phyloP scores from a whole-genome alignment of 352 stramenopile genomes.

The Pythium grandisporangium region DNA sequence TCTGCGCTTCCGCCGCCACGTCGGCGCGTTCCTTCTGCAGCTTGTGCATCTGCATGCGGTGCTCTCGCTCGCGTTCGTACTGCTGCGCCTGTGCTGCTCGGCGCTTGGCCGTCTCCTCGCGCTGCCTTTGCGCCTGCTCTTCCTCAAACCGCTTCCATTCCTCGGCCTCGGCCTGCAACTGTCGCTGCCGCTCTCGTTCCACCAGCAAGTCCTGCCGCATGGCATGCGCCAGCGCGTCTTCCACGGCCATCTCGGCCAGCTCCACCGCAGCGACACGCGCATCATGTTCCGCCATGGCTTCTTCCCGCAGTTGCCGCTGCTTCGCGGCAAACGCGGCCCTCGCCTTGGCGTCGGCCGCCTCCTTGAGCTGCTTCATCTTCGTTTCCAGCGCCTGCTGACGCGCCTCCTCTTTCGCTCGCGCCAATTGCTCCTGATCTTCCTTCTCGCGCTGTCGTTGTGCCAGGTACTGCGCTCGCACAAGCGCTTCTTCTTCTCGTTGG shows the following conservation, averaged over 20 bases:
- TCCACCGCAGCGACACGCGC: conserved; percentile 22
- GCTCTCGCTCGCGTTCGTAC: conserved; percentile 55
- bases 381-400: conserved; percentile 29
- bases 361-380: conserved; percentile 57
- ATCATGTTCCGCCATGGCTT: conserved; percentile 26
- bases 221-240: conserved; percentile 25
- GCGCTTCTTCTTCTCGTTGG: conserved; percentile 38
- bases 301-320: conserved; percentile 25
- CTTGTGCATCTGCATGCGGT: conserved; percentile 54
- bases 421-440: conserved; percentile 28
- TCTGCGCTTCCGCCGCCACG: conserved; percentile 3
- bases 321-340: conserved; percentile 32
- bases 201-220: conserved; percentile 28
- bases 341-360: conserved; percentile 44
- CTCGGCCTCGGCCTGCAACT: conserved; percentile 48
- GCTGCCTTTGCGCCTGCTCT: conserved; percentile 34
- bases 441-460: conserved; percentile 28
- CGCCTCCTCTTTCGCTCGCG: conserved; percentile 30
- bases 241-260: conserved; percentile 29
- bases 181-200: conserved; percentile 24
- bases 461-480: conserved; percentile 40
- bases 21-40: conserved; percentile 42
- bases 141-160: conserved; percentile 55
- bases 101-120: conserved; percentile 27
- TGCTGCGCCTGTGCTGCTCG: conserved; percentile 46